These are phyloP conservation scores for Alternaria incomplexa DNA, from an alignment of 2,329 filamentous ascomycete genomes.

Conservation along the genomic window DNA sequence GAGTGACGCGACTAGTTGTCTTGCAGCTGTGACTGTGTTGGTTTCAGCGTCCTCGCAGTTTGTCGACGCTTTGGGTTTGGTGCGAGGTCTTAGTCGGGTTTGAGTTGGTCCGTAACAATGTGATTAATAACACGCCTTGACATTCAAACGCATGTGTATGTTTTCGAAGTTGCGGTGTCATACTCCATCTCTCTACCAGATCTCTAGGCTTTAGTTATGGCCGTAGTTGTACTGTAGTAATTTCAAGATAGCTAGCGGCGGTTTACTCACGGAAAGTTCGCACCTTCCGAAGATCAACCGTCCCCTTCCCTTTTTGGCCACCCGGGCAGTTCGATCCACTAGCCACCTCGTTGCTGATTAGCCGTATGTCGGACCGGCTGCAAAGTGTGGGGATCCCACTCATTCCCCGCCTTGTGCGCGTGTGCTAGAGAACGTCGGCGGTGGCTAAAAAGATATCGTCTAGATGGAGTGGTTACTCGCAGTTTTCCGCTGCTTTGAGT, in stretches of 20 bases:
- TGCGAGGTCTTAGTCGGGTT: neutral
- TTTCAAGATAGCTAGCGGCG: neutral
- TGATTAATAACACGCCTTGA: neutral
- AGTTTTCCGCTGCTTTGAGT: slow-evolving; percentile 16
- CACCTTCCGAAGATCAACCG: neutral
- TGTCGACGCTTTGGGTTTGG: slow-evolving; percentile 1
- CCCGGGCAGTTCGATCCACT: neutral
- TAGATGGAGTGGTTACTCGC: slow-evolving; percentile 8
- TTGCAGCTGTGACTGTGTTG: slow-evolving; percentile 3
- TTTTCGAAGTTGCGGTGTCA: neutral
- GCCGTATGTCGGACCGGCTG: neutral
- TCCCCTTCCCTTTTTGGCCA: neutral
- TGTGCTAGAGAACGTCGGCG: neutral
- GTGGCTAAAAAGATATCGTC: neutral
- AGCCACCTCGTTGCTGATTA: neutral
- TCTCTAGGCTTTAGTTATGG: neutral
- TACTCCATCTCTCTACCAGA: neutral
- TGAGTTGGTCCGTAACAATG: neutral
- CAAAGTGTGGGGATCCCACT: neutral
- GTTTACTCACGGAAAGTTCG: neutral
- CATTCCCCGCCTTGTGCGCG: neutral
- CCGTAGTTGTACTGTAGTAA: neutral
- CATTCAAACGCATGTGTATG: neutral
- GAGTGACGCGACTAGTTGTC: neutral
- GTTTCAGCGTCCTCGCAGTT: slow-evolving; percentile 15